phyloP scores from a whole-genome alignment of 495 filamentous ascomycete genomes.

The Aspergillus baeticus region DNA sequence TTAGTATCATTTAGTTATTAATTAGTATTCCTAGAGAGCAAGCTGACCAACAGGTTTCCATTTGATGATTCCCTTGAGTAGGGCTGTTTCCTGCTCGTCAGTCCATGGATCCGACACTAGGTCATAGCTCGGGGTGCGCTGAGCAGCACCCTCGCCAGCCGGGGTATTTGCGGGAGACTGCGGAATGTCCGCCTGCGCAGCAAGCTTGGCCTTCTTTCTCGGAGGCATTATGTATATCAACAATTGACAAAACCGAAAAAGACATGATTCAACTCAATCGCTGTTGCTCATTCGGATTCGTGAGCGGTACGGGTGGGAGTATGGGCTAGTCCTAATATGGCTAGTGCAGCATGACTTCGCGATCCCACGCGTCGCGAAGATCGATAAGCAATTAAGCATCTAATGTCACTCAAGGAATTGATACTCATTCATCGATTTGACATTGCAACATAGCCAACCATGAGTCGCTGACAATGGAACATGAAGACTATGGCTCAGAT shows the following conservation, averaged over 20 bases:
- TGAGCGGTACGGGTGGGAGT: constrained; percentile 28
- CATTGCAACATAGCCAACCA: neutral
- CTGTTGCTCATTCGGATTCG: constrained; percentile 13
- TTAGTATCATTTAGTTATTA: no score
- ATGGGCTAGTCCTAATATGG: constrained; percentile 11
- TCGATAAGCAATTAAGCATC: constrained; percentile 11
- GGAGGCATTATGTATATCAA: constrained; percentile 61
- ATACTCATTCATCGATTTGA: neutral
- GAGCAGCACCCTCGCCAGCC: constrained; percentile 30
- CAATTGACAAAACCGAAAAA: neutral
- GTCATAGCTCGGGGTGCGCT: constrained; percentile 39
- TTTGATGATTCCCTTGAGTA: constrained; percentile 86
- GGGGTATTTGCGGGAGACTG: constrained; percentile 37
- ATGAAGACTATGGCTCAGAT: constrained; percentile 47
- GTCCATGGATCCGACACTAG: constrained; percentile 78
- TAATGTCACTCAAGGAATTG: constrained; percentile 11
- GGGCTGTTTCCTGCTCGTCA: constrained; percentile 86
- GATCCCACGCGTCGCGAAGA: constrained; percentile 23
- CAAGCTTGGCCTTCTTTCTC: constrained; percentile 57
- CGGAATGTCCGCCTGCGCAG: constrained; percentile 40
- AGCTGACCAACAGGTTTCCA: constrained; percentile 90
- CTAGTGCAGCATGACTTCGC: constrained; percentile 24
- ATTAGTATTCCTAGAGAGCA: neutral
- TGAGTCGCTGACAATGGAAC: constrained; percentile 38
- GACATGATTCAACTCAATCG: neutral